phyloP scores from a whole-genome alignment of 768 basidiomycete species.

The Suillus lakei region DNA sequence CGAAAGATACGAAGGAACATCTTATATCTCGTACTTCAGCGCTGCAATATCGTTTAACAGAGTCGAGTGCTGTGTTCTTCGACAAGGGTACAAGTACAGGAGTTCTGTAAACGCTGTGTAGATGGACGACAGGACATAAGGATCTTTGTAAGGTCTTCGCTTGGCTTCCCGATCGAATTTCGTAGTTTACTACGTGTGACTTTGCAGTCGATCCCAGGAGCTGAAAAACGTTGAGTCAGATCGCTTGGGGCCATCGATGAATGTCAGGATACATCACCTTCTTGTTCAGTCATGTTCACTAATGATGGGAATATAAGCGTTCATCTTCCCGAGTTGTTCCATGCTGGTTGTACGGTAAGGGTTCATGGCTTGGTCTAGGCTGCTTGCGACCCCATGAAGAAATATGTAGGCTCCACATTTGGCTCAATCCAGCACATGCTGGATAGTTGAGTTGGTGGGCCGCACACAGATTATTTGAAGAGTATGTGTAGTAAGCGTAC shows the following conservation, averaged over 20 bases:
- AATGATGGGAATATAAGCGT: background rate
- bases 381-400: background rate
- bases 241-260: background rate
- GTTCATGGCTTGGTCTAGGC: background rate
- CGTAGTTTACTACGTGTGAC: background rate
- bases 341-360: background rate
- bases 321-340: background rate
- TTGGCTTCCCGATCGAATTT: background rate
- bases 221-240: background rate
- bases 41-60: constrained; percentile 74
- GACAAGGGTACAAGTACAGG: constrained; percentile 71
- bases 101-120: constrained; percentile 49
- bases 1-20: constrained; percentile 37
- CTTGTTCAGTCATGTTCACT: background rate
- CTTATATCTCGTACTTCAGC: constrained; percentile 57
- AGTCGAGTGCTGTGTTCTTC: constrained; percentile 69
- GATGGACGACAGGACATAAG: background rate
- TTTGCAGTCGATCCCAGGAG: background rate
- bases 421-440: background rate
- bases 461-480: background rate
- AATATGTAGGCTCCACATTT: background rate
- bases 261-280: background rate
- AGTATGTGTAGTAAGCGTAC: background rate
- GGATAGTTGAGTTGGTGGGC: background rate
- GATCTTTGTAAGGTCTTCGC: background rate